Base-by-base conservation (phyloP, 805 yeast species). In the Candida coleopterorum region DNA sequence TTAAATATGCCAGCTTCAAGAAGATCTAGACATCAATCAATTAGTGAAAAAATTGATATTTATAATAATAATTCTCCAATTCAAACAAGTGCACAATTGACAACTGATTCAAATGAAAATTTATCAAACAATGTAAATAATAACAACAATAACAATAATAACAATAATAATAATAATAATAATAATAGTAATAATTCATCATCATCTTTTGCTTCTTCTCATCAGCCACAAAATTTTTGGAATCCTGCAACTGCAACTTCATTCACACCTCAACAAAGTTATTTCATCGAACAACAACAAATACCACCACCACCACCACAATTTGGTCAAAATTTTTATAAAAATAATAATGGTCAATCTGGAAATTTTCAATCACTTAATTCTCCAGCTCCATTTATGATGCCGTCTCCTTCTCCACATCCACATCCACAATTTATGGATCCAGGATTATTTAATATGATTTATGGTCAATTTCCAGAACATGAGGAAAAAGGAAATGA, bases 181-280 rank as follows among this genome's bases (percentile, higher is more conserved):
- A 21, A 47, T 47, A 24, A 53, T 49, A 43, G 32, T 29, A 22
- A 21, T 16, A 45, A 44, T 12, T 42, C 44, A 40, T 52, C 49
- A 29, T n/a, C n/a, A n/a, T n/a, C n/a, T n/a, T n/a, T n/a, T n/a
- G n/a, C n/a, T n/a, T n/a, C n/a, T n/a, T 11, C n/a, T 6, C 39
- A 26, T 21, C 17, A 22, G 9, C 34, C 36, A 18, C 65, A 52
- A 26, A 72, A 63, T 47, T 74, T 77, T 46, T 80, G 85, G 85
- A 77, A 78, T 52, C 83, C 84, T 0, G 83, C 81, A 6, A 61
- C 79, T 14, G 79, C 83, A 4, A 58, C 77, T 8, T 60, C 81
- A 1, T 79, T 79, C 50, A 74, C 74, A 10, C 85, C 85, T 16
- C 26, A 27, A 21, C 43, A 41, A 25, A 52, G 48, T 31, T 56